phyloP scores from a whole-genome alignment of 257 asterid species.

The Capsicum chinense region DNA sequence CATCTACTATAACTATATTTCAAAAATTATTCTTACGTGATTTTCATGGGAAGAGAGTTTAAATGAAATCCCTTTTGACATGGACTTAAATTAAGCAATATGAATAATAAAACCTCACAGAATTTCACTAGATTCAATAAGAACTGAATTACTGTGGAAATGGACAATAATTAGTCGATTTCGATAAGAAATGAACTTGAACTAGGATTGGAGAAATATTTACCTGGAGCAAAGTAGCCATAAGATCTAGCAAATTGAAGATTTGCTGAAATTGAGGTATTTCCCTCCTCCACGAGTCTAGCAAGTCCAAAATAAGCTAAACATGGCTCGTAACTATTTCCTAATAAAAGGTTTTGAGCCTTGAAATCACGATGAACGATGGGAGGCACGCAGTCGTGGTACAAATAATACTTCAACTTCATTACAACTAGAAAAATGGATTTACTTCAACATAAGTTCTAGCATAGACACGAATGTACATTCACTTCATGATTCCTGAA shows the following conservation, averaged over 20 bases:
- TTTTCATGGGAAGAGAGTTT: too few relatives aligned
- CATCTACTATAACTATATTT: too few relatives aligned
- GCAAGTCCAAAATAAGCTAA: constrained; percentile 86
- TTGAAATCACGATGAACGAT: constrained; percentile 81
- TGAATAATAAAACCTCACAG: not conserved
- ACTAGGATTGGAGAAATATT: not conserved
- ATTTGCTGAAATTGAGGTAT: constrained; percentile 44
- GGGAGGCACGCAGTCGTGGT: constrained; percentile 78
- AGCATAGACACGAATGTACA: not conserved
- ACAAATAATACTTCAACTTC: constrained; percentile 45
- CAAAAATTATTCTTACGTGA: too few relatives aligned
- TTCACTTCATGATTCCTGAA: not conserved
- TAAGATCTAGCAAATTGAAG: constrained; percentile 88
- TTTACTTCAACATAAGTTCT: too few relatives aligned
- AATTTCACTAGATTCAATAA: not conserved
- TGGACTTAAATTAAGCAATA: too few relatives aligned
- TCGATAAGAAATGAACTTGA: constrained; percentile 10
- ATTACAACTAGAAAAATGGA: too few relatives aligned
- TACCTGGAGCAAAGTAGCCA: constrained; percentile 93
- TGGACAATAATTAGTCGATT: not conserved
- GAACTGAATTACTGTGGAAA: not conserved
- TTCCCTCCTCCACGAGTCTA: constrained; percentile 66
- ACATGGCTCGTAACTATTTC: constrained; percentile 66
- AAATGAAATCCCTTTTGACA: too few relatives aligned
- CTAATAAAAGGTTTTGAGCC: constrained; percentile 64